These are phyloP conservation scores for Daldinia eschscholtzii DNA, from an alignment of 2,329 filamentous ascomycete genomes.

Conservation along the genomic window DNA sequence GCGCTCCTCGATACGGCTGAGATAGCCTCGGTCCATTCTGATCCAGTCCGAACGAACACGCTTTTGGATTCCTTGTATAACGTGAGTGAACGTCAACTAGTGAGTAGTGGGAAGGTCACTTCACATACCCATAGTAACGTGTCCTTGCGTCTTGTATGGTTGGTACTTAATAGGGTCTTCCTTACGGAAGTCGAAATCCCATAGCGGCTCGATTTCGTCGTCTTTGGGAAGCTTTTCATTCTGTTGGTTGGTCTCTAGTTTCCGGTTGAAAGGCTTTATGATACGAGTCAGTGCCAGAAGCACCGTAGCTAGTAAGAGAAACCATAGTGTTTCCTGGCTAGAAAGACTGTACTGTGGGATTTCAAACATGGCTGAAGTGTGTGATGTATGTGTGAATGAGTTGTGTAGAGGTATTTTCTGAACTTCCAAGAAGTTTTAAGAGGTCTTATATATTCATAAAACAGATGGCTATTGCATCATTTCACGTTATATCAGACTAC, in stretches of 20 bases:
- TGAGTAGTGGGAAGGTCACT: not conserved
- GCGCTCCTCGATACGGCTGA: constrained; percentile 29
- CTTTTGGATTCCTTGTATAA: constrained; percentile 31
- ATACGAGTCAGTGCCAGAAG: constrained; percentile 16
- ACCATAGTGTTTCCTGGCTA: constrained; percentile 7
- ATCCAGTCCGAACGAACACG: constrained; percentile 33
- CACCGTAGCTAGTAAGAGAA: constrained; percentile 18
- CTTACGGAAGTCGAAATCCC: constrained; percentile 32
- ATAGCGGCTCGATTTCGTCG: constrained; percentile 23
- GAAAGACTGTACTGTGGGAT: constrained; percentile 6
- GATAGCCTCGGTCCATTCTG: constrained; percentile 36
- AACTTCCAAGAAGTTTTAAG: not conserved
- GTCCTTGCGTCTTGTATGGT: constrained; percentile 34
- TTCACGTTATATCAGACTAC: not conserved
- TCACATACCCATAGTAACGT: constrained; percentile 34
- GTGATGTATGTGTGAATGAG: not conserved
- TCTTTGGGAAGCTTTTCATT: not conserved
- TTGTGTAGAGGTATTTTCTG: not conserved
- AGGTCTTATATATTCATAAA: not conserved
- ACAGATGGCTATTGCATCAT: not conserved
- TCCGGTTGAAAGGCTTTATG: not conserved
- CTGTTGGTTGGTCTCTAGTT: not conserved
- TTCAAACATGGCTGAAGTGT: constrained; percentile 16
- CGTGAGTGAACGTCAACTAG: not conserved
- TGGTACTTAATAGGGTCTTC: constrained; percentile 31